A percentile compares a stretch with the other conserved stretches of the same genome.
These are phyloP conservation scores for Rossbeevera mucosa DNA, from an alignment of 768 basidiomycete genomes.

Conservation along the genomic window DNA sequence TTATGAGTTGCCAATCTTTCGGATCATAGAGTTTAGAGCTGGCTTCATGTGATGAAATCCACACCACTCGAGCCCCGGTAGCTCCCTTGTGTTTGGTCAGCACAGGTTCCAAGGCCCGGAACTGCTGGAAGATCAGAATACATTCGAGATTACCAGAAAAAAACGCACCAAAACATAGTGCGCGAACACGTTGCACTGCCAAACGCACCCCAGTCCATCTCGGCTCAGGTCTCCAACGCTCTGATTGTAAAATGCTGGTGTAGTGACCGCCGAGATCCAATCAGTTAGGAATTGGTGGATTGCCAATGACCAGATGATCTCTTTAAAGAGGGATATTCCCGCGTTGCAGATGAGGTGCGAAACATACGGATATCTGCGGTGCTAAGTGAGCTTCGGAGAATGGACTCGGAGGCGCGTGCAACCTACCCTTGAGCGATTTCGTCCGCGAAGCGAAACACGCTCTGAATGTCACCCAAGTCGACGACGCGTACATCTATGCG, in stretches of 20 bases:
- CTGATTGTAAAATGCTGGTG: slow-evolving; percentile 57
- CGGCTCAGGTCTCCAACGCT: slow-evolving; percentile 51
- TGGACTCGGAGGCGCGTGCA: not conserved
- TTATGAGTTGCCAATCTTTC: slow-evolving; percentile 68
- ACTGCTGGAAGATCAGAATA: slow-evolving; percentile 39
- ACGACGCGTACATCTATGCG: slow-evolving; percentile 56
- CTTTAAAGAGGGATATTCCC: slow-evolving; percentile 56
- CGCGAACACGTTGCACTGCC: slow-evolving; percentile 82
- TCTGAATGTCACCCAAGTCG: slow-evolving; percentile 59
- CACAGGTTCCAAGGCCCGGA: slow-evolving; percentile 52
- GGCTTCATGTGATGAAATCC: slow-evolving; percentile 74
- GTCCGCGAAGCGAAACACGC: slow-evolving; percentile 58
- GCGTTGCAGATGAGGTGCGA: slow-evolving; percentile 82
- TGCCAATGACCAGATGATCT: slow-evolving; percentile 47
- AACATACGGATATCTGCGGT: slow-evolving; percentile 66
- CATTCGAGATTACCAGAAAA: not conserved
- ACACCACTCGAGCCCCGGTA: slow-evolving; percentile 59
- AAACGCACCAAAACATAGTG: slow-evolving; percentile 70
- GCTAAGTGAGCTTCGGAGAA: not conserved
- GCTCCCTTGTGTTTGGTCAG: slow-evolving; percentile 43
- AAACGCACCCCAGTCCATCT: slow-evolving; percentile 75
- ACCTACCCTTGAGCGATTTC: slow-evolving; percentile 52
- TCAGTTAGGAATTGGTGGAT: slow-evolving; percentile 45
- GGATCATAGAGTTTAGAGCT: slow-evolving; percentile 49
- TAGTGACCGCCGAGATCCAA: slow-evolving; percentile 46